Conservation (phyloP, 2,329 filamentous ascomycete species). For the Penicillium vulpinum region DNA sequence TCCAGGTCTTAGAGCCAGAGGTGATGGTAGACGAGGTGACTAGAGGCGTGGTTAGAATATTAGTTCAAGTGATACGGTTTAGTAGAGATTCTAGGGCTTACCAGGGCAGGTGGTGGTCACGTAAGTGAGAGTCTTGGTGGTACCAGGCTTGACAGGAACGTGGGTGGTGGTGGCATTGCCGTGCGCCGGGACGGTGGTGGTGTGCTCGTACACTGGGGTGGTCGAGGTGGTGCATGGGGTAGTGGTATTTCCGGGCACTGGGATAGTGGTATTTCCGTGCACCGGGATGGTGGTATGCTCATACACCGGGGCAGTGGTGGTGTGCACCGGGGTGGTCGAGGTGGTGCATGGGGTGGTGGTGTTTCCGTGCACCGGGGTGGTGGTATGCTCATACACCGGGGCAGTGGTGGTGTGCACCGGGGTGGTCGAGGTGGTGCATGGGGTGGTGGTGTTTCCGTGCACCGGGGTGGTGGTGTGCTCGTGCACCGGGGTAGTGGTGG, state of each 20-base stretch:
- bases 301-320: no score
- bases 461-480: background rate
- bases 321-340: no score
- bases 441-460: conserved; percentile 5
- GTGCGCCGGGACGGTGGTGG: no score
- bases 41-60: conserved; percentile 12
- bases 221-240: no score
- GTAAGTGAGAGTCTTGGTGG: conserved; percentile 35
- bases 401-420: background rate
- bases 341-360: conserved; percentile 19
- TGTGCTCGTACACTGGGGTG: no score
- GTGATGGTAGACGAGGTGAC: conserved; percentile 33
- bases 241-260: no score
- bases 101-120: conserved; percentile 39
- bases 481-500: background rate
- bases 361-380: conserved; percentile 1
- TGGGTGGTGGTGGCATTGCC: no score
- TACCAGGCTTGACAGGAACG: conserved; percentile 16
- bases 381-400: conserved; percentile 1
- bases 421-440: conserved; percentile 11
- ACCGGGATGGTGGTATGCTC: no score
- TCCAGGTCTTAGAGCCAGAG: conserved; percentile 29
- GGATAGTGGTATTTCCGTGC: conserved; percentile 6
- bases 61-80: background rate
- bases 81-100: conserved; percentile 18